These are phyloP conservation scores for Xylariaceae sp. DNA, from an alignment of 2,329 filamentous ascomycete genomes.

Conservation along the genomic window DNA sequence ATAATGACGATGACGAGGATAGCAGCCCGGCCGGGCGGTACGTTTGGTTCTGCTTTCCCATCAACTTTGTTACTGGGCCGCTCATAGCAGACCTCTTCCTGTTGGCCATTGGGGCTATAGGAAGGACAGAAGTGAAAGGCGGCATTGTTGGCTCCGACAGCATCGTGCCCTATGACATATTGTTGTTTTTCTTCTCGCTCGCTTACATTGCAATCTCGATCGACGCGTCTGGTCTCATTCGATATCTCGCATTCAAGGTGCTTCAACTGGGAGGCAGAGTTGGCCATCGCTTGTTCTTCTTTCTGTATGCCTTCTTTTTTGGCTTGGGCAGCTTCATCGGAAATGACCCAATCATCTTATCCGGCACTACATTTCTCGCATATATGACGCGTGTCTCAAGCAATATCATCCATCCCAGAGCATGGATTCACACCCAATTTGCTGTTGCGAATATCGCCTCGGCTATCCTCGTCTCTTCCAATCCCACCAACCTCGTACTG, in stretches of 20 bases:
- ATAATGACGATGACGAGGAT: not conserved
- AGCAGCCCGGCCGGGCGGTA: constrained; percentile 38
- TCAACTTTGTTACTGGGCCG: constrained; percentile 69
- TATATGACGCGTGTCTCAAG: constrained; percentile 73
- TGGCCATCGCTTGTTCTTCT: constrained; percentile 67
- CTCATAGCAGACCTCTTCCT: constrained; percentile 68
- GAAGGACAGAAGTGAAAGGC: constrained; percentile 60
- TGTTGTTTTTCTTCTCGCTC: constrained; percentile 68
- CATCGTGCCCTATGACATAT: constrained; percentile 68
- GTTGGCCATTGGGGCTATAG: constrained; percentile 65
- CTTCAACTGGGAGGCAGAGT: constrained; percentile 62
- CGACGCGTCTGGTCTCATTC: constrained; percentile 68
- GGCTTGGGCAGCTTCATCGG: constrained; percentile 63
- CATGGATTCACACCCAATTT: constrained; percentile 71
- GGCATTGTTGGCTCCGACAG: constrained; percentile 62
- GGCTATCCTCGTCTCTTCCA: constrained; percentile 72
- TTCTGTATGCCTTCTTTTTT: constrained; percentile 71
- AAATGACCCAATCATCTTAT: constrained; percentile 71
- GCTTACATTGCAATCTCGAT: constrained; percentile 76
- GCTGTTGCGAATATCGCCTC: constrained; percentile 69
- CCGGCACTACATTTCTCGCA: constrained; percentile 68
- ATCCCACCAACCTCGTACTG: constrained; percentile 71
- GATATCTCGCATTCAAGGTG: constrained; percentile 66
- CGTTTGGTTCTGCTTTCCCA: constrained; percentile 53
- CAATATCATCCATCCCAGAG: constrained; percentile 66